phyloP scores from a whole-genome alignment of 1,284 basidiomycete genomes.

The Caloboletus firmus region DNA sequence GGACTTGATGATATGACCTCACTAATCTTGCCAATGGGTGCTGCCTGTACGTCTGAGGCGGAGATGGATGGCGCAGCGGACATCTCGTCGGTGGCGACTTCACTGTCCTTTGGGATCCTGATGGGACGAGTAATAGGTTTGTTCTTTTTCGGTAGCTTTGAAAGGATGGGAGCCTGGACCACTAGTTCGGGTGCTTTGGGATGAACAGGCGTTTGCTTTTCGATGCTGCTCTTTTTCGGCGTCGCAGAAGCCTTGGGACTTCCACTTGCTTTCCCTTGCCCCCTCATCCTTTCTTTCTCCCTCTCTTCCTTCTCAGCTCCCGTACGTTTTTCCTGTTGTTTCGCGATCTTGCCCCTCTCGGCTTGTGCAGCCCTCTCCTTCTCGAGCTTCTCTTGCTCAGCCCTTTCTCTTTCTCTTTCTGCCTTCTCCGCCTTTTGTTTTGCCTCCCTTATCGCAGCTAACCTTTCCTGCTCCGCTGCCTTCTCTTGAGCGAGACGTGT shows the following conservation, averaged over 20 bases:
- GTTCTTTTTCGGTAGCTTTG: slow-evolving; percentile 78
- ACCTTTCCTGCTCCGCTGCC: slow-evolving; percentile 40
- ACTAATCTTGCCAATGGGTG: slow-evolving; percentile 37
- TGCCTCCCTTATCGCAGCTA: slow-evolving; percentile 42
- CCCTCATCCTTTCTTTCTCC: slow-evolving; percentile 36
- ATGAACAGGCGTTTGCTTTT: slow-evolving; percentile 24
- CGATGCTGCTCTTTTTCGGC: slow-evolving; percentile 19
- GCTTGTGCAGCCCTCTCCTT: slow-evolving; percentile 36
- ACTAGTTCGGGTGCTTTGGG: slow-evolving; percentile 36
- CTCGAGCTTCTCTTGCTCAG: slow-evolving; percentile 39
- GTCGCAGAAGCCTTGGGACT: slow-evolving; percentile 27
- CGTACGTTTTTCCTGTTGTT: slow-evolving; percentile 34
- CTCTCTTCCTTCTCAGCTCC: slow-evolving; percentile 35
- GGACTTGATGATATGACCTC: slow-evolving; percentile 44
- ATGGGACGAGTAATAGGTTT: slow-evolving; percentile 63
- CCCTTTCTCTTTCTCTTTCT: slow-evolving; percentile 37
- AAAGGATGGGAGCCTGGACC: slow-evolving; percentile 67
- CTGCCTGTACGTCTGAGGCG: slow-evolving; percentile 44
- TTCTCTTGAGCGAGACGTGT: slow-evolving; percentile 44
- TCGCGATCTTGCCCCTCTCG: slow-evolving; percentile 35
- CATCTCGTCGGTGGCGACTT: slow-evolving; percentile 43
- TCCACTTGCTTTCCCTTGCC: slow-evolving; percentile 35
- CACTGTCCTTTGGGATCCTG: slow-evolving; percentile 60
- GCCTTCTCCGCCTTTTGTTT: slow-evolving; percentile 42
- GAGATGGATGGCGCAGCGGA: slow-evolving; percentile 46